Conservation (phyloP, 2,329 filamentous ascomycete genomes). For the Lachnellula arida region DNA sequence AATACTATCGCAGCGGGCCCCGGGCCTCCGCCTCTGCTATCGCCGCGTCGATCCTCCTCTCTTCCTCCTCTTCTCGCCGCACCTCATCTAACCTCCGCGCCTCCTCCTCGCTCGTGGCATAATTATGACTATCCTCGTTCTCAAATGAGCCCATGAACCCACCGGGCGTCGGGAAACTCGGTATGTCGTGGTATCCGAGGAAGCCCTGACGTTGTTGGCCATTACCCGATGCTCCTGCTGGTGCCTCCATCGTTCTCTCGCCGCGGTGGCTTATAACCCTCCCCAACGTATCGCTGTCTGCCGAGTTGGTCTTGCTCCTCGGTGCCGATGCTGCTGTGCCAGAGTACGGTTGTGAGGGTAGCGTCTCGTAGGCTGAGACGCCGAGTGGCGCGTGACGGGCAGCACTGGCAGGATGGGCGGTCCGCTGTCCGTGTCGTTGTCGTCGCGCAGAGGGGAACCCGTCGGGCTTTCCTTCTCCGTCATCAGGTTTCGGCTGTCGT, state of each 20-base stretch:
- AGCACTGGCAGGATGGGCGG: background rate
- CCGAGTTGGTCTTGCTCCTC: constrained; percentile 10
- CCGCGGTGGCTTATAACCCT: background rate
- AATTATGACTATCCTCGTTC: background rate
- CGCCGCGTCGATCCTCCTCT: constrained; percentile 29
- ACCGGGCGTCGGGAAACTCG: constrained; percentile 11
- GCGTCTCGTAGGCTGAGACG: constrained; percentile 9
- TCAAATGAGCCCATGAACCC: background rate
- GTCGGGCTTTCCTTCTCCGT: constrained; percentile 17
- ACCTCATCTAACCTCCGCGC: constrained; percentile 8
- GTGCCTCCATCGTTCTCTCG: background rate
- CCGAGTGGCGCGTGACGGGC: constrained; percentile 15
- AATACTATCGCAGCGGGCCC: background rate
- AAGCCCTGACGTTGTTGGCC: constrained; percentile 10
- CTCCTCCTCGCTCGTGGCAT: constrained; percentile 23
- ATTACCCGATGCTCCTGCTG: background rate
- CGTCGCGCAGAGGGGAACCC: background rate
- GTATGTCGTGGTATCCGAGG: constrained; percentile 20
- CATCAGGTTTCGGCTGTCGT: constrained; percentile 15
- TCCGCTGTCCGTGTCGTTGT: background rate
- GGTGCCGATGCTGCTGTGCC: constrained; percentile 15
- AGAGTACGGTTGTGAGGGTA: constrained; percentile 13
- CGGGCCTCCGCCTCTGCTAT: constrained; percentile 26
- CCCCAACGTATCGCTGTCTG: background rate
- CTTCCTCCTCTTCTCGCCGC: constrained; percentile 23